Evolutionary conservation across 2,329 filamentous ascomycete genomes (phyloP).

Genomic region (Chaetothyriales sp.): DNA sequence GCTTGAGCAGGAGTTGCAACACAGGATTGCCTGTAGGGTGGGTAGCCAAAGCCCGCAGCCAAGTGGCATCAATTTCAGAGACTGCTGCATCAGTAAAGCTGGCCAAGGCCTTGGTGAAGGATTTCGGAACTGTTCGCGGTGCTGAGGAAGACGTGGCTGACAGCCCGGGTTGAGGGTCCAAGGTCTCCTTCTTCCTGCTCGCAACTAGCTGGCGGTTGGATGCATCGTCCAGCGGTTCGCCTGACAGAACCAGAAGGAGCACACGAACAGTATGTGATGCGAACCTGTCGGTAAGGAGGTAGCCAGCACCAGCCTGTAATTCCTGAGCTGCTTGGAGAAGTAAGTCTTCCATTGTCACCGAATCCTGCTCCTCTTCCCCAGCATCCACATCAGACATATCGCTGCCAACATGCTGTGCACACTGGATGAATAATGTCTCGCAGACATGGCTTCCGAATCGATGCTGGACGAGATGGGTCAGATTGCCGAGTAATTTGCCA

Average conservation of each 20-base stretch:
- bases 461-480: constrained; percentile 79
- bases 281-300: constrained; percentile 71
- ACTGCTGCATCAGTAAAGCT: constrained; percentile 71
- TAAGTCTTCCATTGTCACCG: constrained; percentile 62
- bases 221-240: constrained; percentile 57
- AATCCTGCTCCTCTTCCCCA: constrained; percentile 29
- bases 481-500: constrained; percentile 69
- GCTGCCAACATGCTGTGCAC: constrained; percentile 59
- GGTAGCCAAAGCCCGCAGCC: constrained; percentile 67
- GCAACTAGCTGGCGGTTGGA: constrained; percentile 61
- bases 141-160: constrained; percentile 28
- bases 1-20: constrained; percentile 73
- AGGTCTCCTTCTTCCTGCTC: constrained; percentile 82
- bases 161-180: constrained; percentile 42
- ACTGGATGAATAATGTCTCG: constrained; percentile 76
- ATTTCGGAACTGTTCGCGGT: constrained; percentile 52
- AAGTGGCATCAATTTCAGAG: constrained; percentile 58
- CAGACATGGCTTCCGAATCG: constrained; percentile 96
- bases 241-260: constrained; percentile 70
- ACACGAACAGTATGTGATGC: constrained; percentile 84
- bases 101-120: constrained; percentile 60
- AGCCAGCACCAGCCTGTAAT: constrained; percentile 69
- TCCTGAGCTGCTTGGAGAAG: constrained; percentile 75
- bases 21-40: constrained; percentile 86
- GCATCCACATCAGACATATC: constrained; percentile 34